Evolutionary conservation across 2,329 filamentous ascomycete genomes (phyloP), one percentile per base, ranked within the genome.

Genomic region (Aspergillus aculeatinus): DNA sequence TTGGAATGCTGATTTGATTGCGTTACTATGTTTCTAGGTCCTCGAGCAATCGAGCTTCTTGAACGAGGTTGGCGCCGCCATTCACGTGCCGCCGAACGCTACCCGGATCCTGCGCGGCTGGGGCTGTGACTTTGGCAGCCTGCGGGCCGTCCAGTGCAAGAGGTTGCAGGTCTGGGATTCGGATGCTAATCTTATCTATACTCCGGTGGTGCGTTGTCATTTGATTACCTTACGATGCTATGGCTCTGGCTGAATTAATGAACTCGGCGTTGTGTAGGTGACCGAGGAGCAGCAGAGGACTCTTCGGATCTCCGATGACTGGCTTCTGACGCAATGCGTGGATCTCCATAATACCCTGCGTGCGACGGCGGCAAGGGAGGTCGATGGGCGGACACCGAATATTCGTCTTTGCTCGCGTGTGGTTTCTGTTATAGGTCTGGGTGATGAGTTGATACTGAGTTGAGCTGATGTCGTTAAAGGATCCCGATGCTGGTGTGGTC

Each of bases 331-430:
- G 5, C 76, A 79, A 64, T 69, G 77, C 7, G 74, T 78, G 23
- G 77, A 79, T 61, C 63, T 79, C 51, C 76, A 78, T 55, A 70
- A 70, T 48, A 67, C 70, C 23, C 63, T 78, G 5, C 67, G 70
- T 21, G 48, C 64, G 19, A 58, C 73, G 44, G 75, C 74, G 4
- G 64, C 70, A 19, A 53, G 67, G 10, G 54, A 52, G 1, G 50
- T 68, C 19, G 61, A 63, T 5, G 63, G 64, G 9, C 63, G 67
- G 4, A 62, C 61, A 54, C 68, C 73, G 12, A 57, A 64, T 19
- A 66, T 67, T 39, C 27, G 44, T 7, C 50, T 66, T 2, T 51
- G 55, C 1, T 60, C 63, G 10, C 61, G 51, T 4, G 57, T 64
- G 5, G 33, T 69, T 14, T 62, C 65, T 25, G 63, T 73, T 61